Evolutionary conservation across 2,329 filamentous ascomycete genomes (phyloP), one percentile per base, ranked within the genome.

Genomic region (Aspergillus intermedius): DNA sequence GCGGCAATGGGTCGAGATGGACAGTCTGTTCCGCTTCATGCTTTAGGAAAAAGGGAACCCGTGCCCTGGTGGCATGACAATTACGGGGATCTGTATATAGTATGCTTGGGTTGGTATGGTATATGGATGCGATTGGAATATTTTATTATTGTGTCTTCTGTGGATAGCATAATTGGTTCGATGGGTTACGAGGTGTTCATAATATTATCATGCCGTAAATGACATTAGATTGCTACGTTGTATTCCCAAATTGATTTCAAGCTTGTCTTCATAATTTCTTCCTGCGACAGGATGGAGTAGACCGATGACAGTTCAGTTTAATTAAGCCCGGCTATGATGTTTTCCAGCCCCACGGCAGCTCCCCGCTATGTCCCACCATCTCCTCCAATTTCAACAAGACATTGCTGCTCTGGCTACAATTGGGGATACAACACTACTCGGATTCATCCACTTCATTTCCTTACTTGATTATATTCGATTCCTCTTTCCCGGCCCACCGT

Each of bases 1-100:
- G 22, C 77, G 88, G 59, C 87, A 90, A 69, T 95, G 89, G 88
- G 91, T 96, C 46, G 86, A 88, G 57, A 96, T 95, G 91, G 89
- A 93, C 69, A 84, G 77, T 56, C 71, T 96, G 54, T 96, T 95
- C 76, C 79, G 80, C 42, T 70, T 70, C 54, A 70, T 68, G 54
- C 78, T 80, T 71, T 76, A 74, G 51, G 61, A 73, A 52, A 54
- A 10, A 19, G 15, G 4, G 22, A 19, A 13, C 4, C 8, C 13
- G 50, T 69, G 56, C 48, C 51, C 49, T 42, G 48, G 50, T 53
- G 55, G 45, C 49, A 54, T 46, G 45, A 48, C 45, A 13, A 35
- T 52, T 54, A 49, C 48, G 44, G 42, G 41, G 46, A 42, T 59
- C 51, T 64, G 60, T 63, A 66, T 49, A 43, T 43, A 43, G 23